phyloP scores from a whole-genome alignment of 169 alveolate genomes.

The Eimeria acervulina region DNA sequence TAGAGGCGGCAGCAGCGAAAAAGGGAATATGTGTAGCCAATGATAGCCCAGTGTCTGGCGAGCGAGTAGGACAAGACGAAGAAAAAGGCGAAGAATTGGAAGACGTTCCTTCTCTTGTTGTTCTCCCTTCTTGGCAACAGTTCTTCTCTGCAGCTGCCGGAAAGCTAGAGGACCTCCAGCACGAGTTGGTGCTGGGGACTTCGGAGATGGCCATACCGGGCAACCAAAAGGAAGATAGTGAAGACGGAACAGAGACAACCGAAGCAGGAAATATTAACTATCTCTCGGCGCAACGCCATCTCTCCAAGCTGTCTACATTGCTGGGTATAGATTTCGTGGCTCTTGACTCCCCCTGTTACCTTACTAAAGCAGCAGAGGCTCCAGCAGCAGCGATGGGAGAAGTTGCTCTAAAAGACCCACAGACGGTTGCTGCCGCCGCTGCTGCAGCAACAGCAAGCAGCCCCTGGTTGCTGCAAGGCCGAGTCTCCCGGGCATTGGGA shows the following conservation, averaged over 20 bases:
- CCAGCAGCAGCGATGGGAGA: neutral
- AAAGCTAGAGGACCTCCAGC: slow-evolving; percentile 40
- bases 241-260: neutral
- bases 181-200: neutral
- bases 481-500: slow-evolving; percentile 25
- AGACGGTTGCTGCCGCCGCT: neutral
- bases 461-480: slow-evolving; percentile 60
- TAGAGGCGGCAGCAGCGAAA: slow-evolving; percentile 21
- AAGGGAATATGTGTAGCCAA: neutral
- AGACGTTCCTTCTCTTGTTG: slow-evolving; percentile 20
- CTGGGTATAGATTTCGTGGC: slow-evolving; percentile 40
- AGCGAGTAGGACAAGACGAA: neutral
- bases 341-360: slow-evolving; percentile 28
- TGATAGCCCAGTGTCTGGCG: neutral
- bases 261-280: slow-evolving; percentile 3
- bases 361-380: neutral
- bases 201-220: neutral
- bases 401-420: neutral
- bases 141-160: slow-evolving; percentile 47
- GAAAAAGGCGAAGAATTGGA: neutral
- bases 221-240: neutral
- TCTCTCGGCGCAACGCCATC: slow-evolving; percentile 10
- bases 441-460: slow-evolving; percentile 65
- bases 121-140: slow-evolving; percentile 64
- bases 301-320: slow-evolving; percentile 14